These are phyloP conservation scores for Mycosphaerelloides madeirae DNA, from an alignment of 2,329 filamentous ascomycete genomes.

Conservation along the genomic window DNA sequence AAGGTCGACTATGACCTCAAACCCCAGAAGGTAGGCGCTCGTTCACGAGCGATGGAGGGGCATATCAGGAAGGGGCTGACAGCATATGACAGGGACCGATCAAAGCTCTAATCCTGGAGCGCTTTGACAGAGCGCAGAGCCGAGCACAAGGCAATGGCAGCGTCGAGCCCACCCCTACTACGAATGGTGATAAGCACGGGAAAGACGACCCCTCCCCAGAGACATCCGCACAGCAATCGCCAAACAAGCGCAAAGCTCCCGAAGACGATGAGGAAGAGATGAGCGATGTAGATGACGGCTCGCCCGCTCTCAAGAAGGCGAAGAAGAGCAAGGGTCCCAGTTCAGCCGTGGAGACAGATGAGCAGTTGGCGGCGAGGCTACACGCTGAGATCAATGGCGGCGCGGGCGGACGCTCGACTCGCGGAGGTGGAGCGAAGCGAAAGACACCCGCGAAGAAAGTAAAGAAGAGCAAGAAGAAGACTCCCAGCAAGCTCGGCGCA, in stretches of 20 bases:
- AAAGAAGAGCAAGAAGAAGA: slow-evolving; percentile 60
- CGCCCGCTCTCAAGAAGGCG: slow-evolving; percentile 35
- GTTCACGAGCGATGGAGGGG: neutral
- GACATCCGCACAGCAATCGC: slow-evolving; percentile 17
- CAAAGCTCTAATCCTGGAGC: slow-evolving; percentile 44
- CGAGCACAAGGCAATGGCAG: slow-evolving; percentile 25
- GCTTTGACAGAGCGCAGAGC: slow-evolving; percentile 46
- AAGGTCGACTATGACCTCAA: slow-evolving; percentile 57
- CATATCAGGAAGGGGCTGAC: slow-evolving; percentile 9
- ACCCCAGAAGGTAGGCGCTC: slow-evolving; percentile 52
- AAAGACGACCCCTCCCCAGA: slow-evolving; percentile 20
- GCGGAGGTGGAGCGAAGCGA: slow-evolving; percentile 59
- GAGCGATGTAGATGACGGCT: slow-evolving; percentile 37
- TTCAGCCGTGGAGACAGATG: slow-evolving; percentile 70
- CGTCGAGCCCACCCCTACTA: slow-evolving; percentile 37
- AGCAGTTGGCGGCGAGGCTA: slow-evolving; percentile 76
- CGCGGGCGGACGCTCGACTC: slow-evolving; percentile 62
- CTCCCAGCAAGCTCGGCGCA: slow-evolving; percentile 64
- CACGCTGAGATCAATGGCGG: slow-evolving; percentile 85
- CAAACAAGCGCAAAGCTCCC: slow-evolving; percentile 40
- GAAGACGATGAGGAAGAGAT: slow-evolving; percentile 34
- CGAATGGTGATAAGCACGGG: slow-evolving; percentile 20
- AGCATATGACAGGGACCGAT: slow-evolving; percentile 36
- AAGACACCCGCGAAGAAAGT: slow-evolving; percentile 58
- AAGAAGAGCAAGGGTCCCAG: slow-evolving; percentile 55